Conservation (phyloP, 768 basidiomycete genomes). For the Sarcodon sp. region DNA sequence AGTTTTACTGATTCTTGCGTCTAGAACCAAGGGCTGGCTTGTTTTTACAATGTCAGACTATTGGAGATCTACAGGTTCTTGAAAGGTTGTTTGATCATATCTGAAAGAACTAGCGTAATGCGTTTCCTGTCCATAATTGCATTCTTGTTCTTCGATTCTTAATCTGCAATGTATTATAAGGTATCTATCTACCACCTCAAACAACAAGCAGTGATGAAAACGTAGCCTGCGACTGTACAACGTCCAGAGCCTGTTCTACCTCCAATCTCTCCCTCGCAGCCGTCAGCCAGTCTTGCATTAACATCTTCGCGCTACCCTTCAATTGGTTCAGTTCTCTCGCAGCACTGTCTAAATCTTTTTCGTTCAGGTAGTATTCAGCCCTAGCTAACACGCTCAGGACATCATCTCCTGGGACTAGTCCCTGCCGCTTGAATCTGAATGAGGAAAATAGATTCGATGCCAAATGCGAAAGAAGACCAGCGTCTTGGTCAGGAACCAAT, state of each 20-base stretch:
- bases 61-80: too few relatives aligned
- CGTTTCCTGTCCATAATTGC: not conserved
- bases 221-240: slow-evolving; percentile 76
- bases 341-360: slow-evolving; percentile 87
- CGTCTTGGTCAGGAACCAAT: slow-evolving; percentile 83
- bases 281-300: slow-evolving; percentile 81
- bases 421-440: slow-evolving; percentile 70
- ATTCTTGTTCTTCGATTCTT: not conserved
- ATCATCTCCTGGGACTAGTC: slow-evolving; percentile 70
- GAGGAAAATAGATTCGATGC: slow-evolving; percentile 67
- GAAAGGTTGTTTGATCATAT: too few relatives aligned
- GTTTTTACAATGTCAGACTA: too few relatives aligned
- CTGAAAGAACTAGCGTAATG: too few relatives aligned
- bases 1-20: too few relatives aligned
- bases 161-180: slow-evolving; percentile 1
- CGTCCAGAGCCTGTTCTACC: slow-evolving; percentile 85
- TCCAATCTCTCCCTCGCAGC: slow-evolving; percentile 82
- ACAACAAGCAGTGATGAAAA: slow-evolving; percentile 68
- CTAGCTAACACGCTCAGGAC: slow-evolving; percentile 79
- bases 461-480: slow-evolving; percentile 78
- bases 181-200: slow-evolving; percentile 14
- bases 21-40: too few relatives aligned
- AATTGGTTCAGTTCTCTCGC: slow-evolving; percentile 88
- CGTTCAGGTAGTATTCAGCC: slow-evolving; percentile 80
- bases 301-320: slow-evolving; percentile 61